Base-by-base conservation (phyloP, 2,329 filamentous ascomycete genomes). In the Dichotomopilus funicola region DNA sequence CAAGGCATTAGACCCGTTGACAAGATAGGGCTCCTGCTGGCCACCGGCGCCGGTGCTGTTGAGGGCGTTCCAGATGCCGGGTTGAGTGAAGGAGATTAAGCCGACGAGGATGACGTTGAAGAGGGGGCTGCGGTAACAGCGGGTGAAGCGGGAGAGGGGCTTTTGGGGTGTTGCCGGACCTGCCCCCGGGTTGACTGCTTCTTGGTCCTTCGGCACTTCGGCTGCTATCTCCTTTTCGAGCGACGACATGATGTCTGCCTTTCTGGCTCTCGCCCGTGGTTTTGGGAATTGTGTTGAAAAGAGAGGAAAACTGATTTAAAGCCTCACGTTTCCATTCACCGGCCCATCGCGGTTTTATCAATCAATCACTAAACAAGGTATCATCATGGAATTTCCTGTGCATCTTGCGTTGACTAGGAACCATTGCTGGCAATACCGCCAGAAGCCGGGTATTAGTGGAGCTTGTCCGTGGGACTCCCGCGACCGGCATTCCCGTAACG, bases 31-130 rank as follows among this genome's bases (percentile, higher is more conserved):
- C 56, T 66, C 64, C 50, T 70, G 66, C 53, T 67, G 65, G 11
- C 70, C 70, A 6, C 70, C 70, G 2, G 70, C 69, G 10, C 70
- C 70, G 45, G 64, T 67, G 64, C 69, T 68, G 59, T 76, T 75
- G 12, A 77, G 64, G 3, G 74, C 75, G 54, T 73, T 76, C 73
- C 74, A 77, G 27, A 77, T 74, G 2, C 73, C 75, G 0, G 74
- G 74, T 42, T 75, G 73, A 1, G 72, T 74, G 61, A 77, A 77
- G 4, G 70, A 71, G 19, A 71, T 72, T 47, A 72, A 58, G 19
- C 75, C 75, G 4, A 76, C 71, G 13, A 77, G 55, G 41, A 76
- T 71, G 49, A 74, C 74, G 55, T 77, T 74, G 64, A 74, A 77
- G 0, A 77, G 63, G 4, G 75, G 75, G 44, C 73, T 74, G 12